Conservation (phyloP, 148 eudicot genomes). For the Chenopodium formosanum region DNA sequence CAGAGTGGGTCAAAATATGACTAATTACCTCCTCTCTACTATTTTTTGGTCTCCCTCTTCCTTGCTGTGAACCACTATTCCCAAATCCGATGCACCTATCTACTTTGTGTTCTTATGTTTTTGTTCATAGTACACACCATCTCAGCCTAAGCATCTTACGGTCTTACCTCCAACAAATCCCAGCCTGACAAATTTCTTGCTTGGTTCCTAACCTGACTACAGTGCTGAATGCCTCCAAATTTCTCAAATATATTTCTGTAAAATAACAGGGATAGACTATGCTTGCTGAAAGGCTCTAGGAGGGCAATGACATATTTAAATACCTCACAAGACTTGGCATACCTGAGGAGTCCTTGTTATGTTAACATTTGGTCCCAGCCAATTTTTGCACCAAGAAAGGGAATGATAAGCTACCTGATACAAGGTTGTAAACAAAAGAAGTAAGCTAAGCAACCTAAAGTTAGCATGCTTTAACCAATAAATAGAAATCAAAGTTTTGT, state of each 20-base stretch:
- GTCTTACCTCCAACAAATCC: background rate
- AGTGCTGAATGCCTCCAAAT: background rate
- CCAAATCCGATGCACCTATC: background rate
- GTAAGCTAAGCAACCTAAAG: constrained; percentile 4
- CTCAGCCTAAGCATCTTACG: background rate
- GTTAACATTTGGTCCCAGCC: constrained; percentile 91
- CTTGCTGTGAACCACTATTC: background rate
- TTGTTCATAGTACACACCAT: background rate
- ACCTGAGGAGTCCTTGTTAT: constrained; percentile 99
- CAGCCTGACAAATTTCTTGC: background rate
- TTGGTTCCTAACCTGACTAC: background rate
- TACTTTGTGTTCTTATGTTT: background rate
- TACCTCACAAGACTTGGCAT: background rate
- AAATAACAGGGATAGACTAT: background rate
- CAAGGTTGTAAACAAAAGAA: background rate
- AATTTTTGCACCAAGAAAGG: constrained; percentile 97
- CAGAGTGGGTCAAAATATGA: background rate
- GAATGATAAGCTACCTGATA: constrained; percentile 92
- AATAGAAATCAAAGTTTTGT: background rate
- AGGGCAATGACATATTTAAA: background rate
- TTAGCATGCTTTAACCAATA: constrained; percentile 8
- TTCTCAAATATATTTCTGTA: background rate
- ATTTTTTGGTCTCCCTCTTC: background rate
- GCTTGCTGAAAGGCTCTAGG: background rate
- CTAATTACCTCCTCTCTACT: background rate